Conservation (phyloP, 441 rosid genomes). For the Erodium moschatum region DNA sequence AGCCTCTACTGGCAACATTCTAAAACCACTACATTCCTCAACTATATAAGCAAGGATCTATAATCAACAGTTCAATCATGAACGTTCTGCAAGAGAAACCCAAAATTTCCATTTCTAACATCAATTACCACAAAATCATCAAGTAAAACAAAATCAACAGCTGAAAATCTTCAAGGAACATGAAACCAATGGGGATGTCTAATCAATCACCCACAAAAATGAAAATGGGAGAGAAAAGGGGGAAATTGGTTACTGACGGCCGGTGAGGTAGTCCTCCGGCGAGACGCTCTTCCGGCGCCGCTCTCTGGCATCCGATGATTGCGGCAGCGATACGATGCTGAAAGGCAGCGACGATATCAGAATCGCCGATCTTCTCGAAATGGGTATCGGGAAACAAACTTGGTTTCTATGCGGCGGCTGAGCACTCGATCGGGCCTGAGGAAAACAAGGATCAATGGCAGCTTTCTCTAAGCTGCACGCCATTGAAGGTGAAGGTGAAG, state of each 20-base stretch:
- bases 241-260: constrained; percentile 28
- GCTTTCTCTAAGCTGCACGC: constrained; percentile 6
- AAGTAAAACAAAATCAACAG: background rate
- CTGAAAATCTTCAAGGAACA: background rate
- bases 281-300: constrained; percentile 69
- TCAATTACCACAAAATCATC: background rate
- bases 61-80: too few species aligned
- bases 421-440: background rate
- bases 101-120: too few species aligned
- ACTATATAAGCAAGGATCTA: too few species aligned
- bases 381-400: constrained; percentile 2
- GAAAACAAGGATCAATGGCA: background rate
- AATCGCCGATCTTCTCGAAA: constrained; percentile 10
- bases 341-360: constrained; percentile 3
- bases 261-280: constrained; percentile 52
- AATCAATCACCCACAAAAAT: background rate
- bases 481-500: background rate
- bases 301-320: constrained; percentile 56
- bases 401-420: background rate
- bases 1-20: too few species aligned
- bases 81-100: too few species aligned
- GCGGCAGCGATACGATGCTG: constrained; percentile 24
- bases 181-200: background rate
- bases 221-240: background rate
- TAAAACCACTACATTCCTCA: too few species aligned